A percentile compares a stretch with the other conserved stretches of the same genome.
phyloP scores from a whole-genome alignment of 2,329 filamentous ascomycete species.

The Lecanicillium sp. region DNA sequence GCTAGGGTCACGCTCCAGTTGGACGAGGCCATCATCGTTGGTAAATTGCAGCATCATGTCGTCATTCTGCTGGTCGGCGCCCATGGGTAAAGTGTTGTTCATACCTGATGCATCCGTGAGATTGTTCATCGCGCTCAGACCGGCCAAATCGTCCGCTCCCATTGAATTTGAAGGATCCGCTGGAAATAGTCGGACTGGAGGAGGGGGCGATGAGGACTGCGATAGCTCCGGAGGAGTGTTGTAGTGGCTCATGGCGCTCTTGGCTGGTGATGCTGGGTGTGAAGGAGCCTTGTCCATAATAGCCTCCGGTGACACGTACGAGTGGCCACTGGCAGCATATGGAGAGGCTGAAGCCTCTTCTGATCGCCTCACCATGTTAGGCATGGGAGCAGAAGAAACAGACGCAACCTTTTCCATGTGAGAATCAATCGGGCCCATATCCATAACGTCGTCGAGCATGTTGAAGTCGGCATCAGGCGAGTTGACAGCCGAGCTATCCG shows the following conservation, averaged over 20 bases:
- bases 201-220: constrained; percentile 51
- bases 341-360: constrained; percentile 28
- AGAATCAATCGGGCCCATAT: constrained; percentile 25
- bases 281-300: constrained; percentile 30
- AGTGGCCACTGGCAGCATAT: constrained; percentile 25
- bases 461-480: constrained; percentile 43
- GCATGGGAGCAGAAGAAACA: constrained; percentile 39
- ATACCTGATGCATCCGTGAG: constrained; percentile 25
- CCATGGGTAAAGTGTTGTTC: constrained; percentile 23
- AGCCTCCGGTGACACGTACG: constrained; percentile 40
- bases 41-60: constrained; percentile 32
- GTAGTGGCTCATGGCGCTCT: constrained; percentile 42
- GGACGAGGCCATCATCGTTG: constrained; percentile 32
- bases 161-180: constrained; percentile 30
- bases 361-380: constrained; percentile 20
- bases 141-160: constrained; percentile 21
- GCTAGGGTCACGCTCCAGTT: constrained; percentile 35
- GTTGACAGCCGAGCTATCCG: constrained; percentile 45
- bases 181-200: constrained; percentile 39
- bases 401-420: constrained; percentile 21
- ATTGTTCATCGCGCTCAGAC: constrained; percentile 19
- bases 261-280: constrained; percentile 33
- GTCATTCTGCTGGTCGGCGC: constrained; percentile 31
- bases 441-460: constrained; percentile 40
- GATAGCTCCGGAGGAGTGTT: constrained; percentile 53